Evolutionary conservation across 1,284 basidiomycete genomes (phyloP).

Genomic region (Melampsora abietis-canadensis): DNA sequence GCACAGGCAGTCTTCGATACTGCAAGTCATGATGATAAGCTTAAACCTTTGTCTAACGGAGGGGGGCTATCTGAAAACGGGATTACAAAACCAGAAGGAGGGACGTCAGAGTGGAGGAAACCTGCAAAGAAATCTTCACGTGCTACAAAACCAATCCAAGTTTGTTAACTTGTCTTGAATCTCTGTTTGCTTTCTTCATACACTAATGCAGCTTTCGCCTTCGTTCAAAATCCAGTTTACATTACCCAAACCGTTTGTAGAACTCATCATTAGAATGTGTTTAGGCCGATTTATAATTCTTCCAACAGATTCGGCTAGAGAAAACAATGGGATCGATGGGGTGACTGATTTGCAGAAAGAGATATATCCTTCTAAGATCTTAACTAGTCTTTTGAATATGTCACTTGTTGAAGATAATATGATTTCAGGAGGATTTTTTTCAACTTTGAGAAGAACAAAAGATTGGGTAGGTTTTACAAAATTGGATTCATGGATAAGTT

Average conservation of each 20-base stretch:
- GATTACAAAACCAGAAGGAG: background rate
- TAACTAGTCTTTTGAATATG: slow-evolving; percentile 16
- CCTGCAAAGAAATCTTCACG: background rate
- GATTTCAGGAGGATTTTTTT: slow-evolving; percentile 18
- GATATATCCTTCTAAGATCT: slow-evolving; percentile 21
- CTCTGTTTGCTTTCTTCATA: background rate
- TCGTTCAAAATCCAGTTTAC: slow-evolving; percentile 2
- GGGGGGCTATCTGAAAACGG: background rate
- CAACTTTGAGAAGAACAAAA: slow-evolving; percentile 7
- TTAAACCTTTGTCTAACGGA: too few species aligned
- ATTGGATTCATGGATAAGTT: too few species aligned
- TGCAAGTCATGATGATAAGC: background rate
- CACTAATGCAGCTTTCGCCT: background rate
- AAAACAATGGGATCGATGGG: background rate
- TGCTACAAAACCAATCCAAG: too few species aligned
- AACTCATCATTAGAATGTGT: slow-evolving; percentile 14
- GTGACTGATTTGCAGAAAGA: background rate
- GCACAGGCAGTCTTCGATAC: background rate
- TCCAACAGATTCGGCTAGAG: background rate
- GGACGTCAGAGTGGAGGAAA: background rate
- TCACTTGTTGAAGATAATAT: slow-evolving; percentile 24
- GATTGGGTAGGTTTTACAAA: slow-evolving; percentile 4
- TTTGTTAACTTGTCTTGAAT: background rate
- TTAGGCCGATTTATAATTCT: slow-evolving; percentile 12
- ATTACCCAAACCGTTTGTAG: slow-evolving; percentile 12